These are phyloP conservation scores for Sporothrix variecibatus DNA, from an alignment of 2,329 filamentous ascomycete species.

Conservation along the genomic window DNA sequence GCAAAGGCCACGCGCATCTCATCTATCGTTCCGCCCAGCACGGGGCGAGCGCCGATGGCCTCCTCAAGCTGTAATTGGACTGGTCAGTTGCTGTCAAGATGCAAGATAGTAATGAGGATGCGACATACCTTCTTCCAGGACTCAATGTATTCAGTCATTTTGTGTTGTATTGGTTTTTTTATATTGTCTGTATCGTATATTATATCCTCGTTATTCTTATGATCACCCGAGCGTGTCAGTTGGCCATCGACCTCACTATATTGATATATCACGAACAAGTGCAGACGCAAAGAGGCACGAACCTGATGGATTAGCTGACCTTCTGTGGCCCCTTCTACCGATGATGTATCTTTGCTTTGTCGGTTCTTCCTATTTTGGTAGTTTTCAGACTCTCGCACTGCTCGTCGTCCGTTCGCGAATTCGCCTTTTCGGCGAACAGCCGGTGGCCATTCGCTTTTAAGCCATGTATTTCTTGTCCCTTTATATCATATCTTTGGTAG, in stretches of 20 bases:
- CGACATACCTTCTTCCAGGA: background rate
- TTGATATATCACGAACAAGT: background rate
- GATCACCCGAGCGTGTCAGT: background rate
- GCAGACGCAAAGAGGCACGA: background rate
- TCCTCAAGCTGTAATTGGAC: background rate
- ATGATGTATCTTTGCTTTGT: background rate
- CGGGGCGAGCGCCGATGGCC: background rate
- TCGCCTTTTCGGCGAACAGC: background rate
- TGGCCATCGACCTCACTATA: background rate
- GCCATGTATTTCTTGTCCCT: background rate
- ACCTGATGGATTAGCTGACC: background rate
- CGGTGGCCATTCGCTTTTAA: background rate
- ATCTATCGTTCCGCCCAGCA: background rate
- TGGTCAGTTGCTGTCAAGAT: background rate
- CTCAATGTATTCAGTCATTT: conserved; percentile 26
- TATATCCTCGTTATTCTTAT: background rate
- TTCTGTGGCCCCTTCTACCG: background rate
- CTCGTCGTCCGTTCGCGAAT: background rate
- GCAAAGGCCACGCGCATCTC: background rate
- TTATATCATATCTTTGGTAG: background rate
- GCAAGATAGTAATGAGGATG: background rate
- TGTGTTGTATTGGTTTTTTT: background rate
- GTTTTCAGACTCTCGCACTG: background rate
- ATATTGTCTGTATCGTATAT: background rate
- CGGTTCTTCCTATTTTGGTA: too few relatives aligned